These are phyloP conservation scores for Diplodia sapinea DNA, from an alignment of 2,329 filamentous ascomycete species.

Conservation along the genomic window DNA sequence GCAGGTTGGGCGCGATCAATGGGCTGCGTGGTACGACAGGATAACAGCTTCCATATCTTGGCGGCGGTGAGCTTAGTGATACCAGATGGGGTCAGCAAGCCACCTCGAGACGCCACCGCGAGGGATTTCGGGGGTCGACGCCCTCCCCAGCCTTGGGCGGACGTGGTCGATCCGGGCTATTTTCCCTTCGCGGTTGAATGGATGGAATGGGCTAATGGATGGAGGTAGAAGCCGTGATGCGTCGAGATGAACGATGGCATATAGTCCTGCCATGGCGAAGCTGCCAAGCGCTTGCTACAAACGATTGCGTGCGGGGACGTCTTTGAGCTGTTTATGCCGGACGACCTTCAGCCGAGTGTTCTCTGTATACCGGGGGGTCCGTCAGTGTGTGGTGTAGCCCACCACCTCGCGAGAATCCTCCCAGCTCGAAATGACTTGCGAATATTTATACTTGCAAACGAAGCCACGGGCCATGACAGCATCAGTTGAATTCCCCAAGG, in stretches of 20 bases:
- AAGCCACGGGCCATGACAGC: not conserved
- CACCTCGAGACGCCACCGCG: not conserved
- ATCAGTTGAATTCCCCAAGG: not conserved
- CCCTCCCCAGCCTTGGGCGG: not conserved
- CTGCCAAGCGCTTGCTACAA: not conserved
- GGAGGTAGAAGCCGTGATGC: not conserved
- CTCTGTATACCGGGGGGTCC: not conserved
- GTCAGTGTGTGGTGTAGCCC: not conserved
- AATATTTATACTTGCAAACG: not conserved
- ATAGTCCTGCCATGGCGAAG: not conserved
- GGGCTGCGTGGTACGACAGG: constrained; percentile 13
- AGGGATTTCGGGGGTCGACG: constrained; percentile 6
- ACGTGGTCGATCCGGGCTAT: not conserved
- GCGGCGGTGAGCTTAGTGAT: constrained; percentile 22
- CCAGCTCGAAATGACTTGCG: not conserved
- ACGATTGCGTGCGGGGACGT: not conserved
- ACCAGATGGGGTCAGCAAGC: constrained; percentile 14
- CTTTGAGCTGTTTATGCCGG: not conserved
- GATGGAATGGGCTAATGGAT: not conserved
- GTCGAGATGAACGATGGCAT: not conserved
- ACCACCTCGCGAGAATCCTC: not conserved
- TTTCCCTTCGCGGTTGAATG: not conserved
- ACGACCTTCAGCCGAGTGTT: not conserved
- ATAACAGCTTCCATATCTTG: not conserved
- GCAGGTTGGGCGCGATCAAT: not conserved